phyloP scores from a whole-genome alignment of 2,329 filamentous ascomycete species.

The Aspergillus intermedius region DNA sequence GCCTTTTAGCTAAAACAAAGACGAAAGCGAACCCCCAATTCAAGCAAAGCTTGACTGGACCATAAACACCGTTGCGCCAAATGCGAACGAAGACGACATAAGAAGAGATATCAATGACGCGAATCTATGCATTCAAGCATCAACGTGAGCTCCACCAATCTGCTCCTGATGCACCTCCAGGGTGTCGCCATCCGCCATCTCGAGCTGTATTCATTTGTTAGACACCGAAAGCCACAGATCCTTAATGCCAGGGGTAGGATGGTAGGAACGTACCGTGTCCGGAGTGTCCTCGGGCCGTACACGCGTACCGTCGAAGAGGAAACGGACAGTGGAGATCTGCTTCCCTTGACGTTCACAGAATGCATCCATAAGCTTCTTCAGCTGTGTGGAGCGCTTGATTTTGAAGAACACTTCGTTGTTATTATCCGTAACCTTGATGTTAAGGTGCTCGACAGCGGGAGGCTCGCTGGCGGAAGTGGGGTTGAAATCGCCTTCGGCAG shows the following conservation, averaged over 20 bases:
- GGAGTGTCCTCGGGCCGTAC: slow-evolving; percentile 86
- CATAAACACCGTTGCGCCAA: slow-evolving; percentile 11
- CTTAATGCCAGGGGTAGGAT: not conserved
- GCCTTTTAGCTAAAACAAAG: not conserved
- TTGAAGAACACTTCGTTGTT: slow-evolving; percentile 99
- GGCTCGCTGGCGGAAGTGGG: slow-evolving; percentile 25
- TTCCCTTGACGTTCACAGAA: slow-evolving; percentile 97
- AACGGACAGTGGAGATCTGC: slow-evolving; percentile 73
- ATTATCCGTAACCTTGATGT: slow-evolving; percentile 99
- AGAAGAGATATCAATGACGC: not conserved
- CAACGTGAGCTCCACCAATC: slow-evolving; percentile 60
- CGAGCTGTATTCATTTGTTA: slow-evolving; percentile 56
- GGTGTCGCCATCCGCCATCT: slow-evolving; percentile 93
- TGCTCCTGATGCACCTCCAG: slow-evolving; percentile 98
- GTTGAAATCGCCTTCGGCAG: slow-evolving; percentile 35
- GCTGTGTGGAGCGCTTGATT: slow-evolving; percentile 92
- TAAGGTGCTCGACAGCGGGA: slow-evolving; percentile 70
- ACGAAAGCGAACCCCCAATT: slow-evolving; percentile 1
- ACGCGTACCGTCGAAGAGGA: slow-evolving; percentile 91
- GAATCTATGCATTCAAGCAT: not conserved
- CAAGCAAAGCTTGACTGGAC: not conserved
- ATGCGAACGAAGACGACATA: not conserved
- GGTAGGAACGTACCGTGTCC: slow-evolving; percentile 66
- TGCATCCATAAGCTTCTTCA: slow-evolving; percentile 97
- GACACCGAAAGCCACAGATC: slow-evolving; percentile 5